These are phyloP conservation scores for Sporisorium graminicola DNA, from an alignment of 1,284 basidiomycete species.

Conservation along the genomic window DNA sequence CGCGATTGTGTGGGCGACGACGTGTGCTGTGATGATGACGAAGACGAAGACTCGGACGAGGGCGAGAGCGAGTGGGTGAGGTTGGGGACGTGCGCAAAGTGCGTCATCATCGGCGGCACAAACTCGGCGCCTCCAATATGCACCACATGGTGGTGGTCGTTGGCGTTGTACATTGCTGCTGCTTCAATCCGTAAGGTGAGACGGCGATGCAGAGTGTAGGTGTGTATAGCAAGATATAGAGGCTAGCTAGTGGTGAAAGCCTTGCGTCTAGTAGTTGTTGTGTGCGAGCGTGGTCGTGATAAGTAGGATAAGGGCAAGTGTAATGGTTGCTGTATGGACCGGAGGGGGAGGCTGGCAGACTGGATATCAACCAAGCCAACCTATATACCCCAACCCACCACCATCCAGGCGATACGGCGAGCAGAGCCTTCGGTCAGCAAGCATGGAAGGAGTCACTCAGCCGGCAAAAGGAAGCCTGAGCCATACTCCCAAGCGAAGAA, in stretches of 20 bases:
- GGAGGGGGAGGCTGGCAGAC: too few relatives aligned
- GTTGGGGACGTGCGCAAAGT: conserved; percentile 29
- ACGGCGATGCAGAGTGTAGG: too few relatives aligned
- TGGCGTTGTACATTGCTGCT: conserved; percentile 22
- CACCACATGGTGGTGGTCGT: conserved; percentile 35
- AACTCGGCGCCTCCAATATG: conserved; percentile 39
- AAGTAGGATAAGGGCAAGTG: too few relatives aligned
- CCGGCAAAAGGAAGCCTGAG: too few relatives aligned
- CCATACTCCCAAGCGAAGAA: too few relatives aligned
- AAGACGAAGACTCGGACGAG: conserved; percentile 30
- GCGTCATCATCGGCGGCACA: conserved; percentile 43
- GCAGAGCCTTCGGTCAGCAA: too few relatives aligned
- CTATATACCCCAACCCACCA: not conserved
- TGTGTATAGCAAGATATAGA: not conserved
- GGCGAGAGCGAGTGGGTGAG: conserved; percentile 27
- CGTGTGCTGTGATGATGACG: conserved; percentile 13
- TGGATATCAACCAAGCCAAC: not conserved
- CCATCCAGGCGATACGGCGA: too few relatives aligned
- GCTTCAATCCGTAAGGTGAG: not conserved
- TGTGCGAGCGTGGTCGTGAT: not conserved
- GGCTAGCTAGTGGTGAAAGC: not conserved
- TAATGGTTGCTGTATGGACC: too few relatives aligned
- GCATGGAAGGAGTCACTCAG: too few relatives aligned
- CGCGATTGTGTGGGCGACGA: conserved; percentile 34
- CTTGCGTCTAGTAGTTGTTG: not conserved